Evolutionary conservation across 805 yeast species (phyloP), one percentile per base, ranked within the genome.

Genomic region (Kuraishia borneana): DNA sequence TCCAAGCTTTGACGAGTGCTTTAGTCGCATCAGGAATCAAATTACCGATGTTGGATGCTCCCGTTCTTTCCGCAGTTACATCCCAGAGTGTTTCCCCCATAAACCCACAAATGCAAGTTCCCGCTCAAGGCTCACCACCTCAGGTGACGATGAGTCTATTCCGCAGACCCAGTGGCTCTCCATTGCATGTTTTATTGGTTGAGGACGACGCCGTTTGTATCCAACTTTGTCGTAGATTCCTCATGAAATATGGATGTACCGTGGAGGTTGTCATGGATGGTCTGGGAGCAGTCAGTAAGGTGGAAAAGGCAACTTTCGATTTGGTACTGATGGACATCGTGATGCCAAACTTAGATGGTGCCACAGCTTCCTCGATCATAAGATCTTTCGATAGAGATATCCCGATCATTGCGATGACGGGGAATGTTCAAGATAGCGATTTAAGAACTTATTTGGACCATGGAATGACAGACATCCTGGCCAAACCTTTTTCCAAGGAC

Each of bases 221-320:
- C 35, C 83, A 81, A 42, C 63, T 89, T 7, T 83, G 96, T 45
- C 66, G 83, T 7, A 83, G 83, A 51, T 84, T 92, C 48, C 55
- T 92, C 37, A 72, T 74, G 50, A 83, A 84, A 48, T 85, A 83
- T 52, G 96, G 96, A 0, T 88, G 96, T 53, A 76, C 85, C 10
- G 95, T 89, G 4, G 89, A 92, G 31, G 84, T 87, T 14, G 96
- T 84, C 0, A 80, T 85, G 4, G 96, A 89, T 58, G 99, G 98
- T 0, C 58, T 89, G 8, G 77, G 83, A 23, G 96, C 96, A 3
- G 85, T 92, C 30, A 70, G 76, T 22, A 79, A 76, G 0, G 71
- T 82, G 21, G 88, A 79, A 49, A 72, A 73, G 33, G 71, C 73
- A 23, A 71, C 77, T 44, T 83, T 76, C 47, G 94, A 81, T 54